phyloP scores from a whole-genome alignment of 306 rosid genomes.

The Pterocarpus santalinus region DNA sequence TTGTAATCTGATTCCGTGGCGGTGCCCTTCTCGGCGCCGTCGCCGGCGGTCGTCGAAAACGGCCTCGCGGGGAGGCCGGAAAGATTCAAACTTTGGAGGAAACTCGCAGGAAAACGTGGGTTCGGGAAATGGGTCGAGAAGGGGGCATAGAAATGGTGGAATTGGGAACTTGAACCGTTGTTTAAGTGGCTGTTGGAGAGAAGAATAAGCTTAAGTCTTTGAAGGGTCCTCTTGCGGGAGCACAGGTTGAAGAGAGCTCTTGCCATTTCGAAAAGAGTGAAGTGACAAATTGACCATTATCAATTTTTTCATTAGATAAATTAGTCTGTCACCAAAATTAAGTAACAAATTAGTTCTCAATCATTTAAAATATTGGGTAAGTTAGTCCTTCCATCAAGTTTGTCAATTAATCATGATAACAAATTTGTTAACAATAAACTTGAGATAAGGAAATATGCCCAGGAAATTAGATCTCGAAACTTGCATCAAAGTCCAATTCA shows the following conservation, averaged over 20 bases:
- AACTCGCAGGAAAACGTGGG: conserved; percentile 13
- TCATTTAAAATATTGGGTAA: too few species aligned
- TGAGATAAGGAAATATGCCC: too few species aligned
- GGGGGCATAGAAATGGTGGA: conserved; percentile 31
- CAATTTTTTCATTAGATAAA: too few species aligned
- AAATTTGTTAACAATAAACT: too few species aligned
- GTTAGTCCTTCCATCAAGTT: too few species aligned
- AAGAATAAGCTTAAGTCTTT: conserved; percentile 51
- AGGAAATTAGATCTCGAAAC: too few species aligned
- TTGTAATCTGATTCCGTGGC: conserved; percentile 35
- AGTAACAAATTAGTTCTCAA: too few species aligned
- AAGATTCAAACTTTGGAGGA: conserved; percentile 46
- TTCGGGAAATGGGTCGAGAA: conserved; percentile 47
- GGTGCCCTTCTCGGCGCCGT: neutral
- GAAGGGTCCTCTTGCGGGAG: conserved; percentile 55
- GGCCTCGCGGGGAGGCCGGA: conserved; percentile 42
- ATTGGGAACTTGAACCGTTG: conserved; percentile 34
- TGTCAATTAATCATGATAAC: too few species aligned
- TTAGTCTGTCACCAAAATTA: too few species aligned
- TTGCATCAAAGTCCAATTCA: too few species aligned
- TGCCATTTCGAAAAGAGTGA: conserved; percentile 52
- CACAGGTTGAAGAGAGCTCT: conserved; percentile 61
- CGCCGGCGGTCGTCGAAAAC: conserved; percentile 51
- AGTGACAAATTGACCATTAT: too few species aligned
- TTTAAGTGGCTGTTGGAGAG: neutral